Base-by-base conservation (phyloP, 225 moss, liverwort and hornwort species). In the Pseudoscleropodium purum region DNA sequence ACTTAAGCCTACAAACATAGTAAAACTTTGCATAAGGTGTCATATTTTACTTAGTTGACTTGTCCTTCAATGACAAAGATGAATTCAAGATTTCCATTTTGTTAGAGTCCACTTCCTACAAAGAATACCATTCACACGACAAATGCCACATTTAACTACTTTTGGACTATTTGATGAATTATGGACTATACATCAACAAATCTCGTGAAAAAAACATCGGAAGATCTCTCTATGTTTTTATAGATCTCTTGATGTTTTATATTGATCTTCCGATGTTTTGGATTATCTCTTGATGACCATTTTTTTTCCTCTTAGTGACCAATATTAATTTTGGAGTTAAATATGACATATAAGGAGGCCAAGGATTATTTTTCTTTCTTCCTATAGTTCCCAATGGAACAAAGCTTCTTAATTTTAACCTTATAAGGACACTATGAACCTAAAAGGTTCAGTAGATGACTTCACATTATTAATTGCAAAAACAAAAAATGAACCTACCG, bases 391-490 rank as follows among this genome's bases (percentile, higher is more conserved):
- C 10, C 10, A 74, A 45, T 74, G 29, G 17, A 3, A 73, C 3
- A 74, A 0, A 29, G 6, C 29, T 4, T 45, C 4, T 6, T 0
- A 45, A 1, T 73, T 41, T 27, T 41, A 16, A 43, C 8, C 15
- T 8, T 18, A 5, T 10, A 74, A 6, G 0, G 11, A 31, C 1
- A 0, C 5, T 31, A 12, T 7, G 2, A 0, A 75, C 11, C 30
- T 30, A 31, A 31, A 31, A 31, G 4, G 4, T 31, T 0, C 0
- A 0, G 30, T 47, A 2, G 2, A 19, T 47, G 75, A 75, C 12
- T 75, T 31, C 12, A 47, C 0, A 47, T 47, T 31, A 0, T 30
- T 47, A 47, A 24, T 47, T 19, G 4, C 47, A 6, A 0, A 7
- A 31, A 75, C 7, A 6, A 47, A 49, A 2, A 20, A 19, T 49